Conservation (phyloP, 768 basidiomycete genomes). For the Collybia mongolica region DNA sequence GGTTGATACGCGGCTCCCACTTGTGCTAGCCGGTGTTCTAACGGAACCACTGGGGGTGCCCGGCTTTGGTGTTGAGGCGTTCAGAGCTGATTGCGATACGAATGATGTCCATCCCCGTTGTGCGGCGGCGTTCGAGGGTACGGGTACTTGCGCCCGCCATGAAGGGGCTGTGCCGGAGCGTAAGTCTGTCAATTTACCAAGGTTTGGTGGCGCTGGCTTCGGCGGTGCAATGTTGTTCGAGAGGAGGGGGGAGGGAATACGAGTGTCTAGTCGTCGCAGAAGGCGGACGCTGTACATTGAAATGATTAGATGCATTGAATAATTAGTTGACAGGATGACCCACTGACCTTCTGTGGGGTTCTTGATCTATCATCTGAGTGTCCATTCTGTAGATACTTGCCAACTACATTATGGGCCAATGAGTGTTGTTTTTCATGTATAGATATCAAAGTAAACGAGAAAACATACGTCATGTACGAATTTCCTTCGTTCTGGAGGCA, state of each 20-base stretch:
- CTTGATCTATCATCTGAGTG: conserved; percentile 86
- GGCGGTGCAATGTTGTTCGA: conserved; percentile 41
- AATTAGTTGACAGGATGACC: background rate
- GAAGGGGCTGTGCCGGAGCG: conserved; percentile 25
- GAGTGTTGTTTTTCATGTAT: conserved; percentile 5
- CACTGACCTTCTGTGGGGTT: conserved; percentile 70
- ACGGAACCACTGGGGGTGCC: background rate
- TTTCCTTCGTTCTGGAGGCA: conserved; percentile 76
- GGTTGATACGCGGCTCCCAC: background rate
- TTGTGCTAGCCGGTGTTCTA: background rate
- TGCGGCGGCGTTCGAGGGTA: background rate
- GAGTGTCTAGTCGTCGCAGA: conserved; percentile 77
- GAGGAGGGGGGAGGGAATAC: conserved; percentile 70
- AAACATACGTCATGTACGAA: conserved; percentile 75
- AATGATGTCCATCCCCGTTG: background rate
- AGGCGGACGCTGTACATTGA: conserved; percentile 60
- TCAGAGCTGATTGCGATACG: background rate
- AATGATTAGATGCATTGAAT: background rate
- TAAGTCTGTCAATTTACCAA: conserved; percentile 64
- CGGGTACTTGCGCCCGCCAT: conserved; percentile 16
- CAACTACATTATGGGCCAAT: conserved; percentile 46
- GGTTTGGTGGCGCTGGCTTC: conserved; percentile 29
- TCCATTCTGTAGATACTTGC: conserved; percentile 82
- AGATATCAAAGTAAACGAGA: background rate
- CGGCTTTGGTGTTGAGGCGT: background rate